Evolutionary conservation across 176 grass and related monocot species (phyloP).

Genomic region (Cymbopogon citratus): DNA sequence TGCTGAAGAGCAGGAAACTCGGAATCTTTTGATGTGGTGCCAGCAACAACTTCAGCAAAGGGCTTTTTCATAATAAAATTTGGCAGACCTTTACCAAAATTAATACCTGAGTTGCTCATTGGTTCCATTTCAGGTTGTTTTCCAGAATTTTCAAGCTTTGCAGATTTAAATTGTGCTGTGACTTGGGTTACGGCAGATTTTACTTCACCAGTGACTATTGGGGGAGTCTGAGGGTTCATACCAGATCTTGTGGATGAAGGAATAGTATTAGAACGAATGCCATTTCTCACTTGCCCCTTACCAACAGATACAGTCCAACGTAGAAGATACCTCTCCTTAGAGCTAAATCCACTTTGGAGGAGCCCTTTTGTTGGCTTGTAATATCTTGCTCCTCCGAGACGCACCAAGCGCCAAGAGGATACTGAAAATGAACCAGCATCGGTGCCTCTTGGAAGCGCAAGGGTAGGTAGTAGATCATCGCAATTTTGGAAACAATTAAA

Average conservation of each 20-base stretch:
- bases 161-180: conserved; percentile 28
- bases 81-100: conserved; percentile 72
- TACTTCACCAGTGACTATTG: conserved; percentile 29
- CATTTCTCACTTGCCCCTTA: conserved; percentile 34
- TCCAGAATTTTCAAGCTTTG: conserved; percentile 40
- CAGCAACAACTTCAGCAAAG: conserved; percentile 95
- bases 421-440: conserved; percentile 36
- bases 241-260: conserved; percentile 29
- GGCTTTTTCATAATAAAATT: conserved; percentile 91
- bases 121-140: conserved; percentile 50
- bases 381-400: conserved; percentile 85
- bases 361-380: conserved; percentile 87
- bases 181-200: conserved; percentile 22
- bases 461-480: conserved; percentile 70
- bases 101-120: conserved; percentile 42
- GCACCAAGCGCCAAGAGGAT: conserved; percentile 69
- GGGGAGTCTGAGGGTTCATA: conserved; percentile 21
- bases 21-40: conserved; percentile 52
- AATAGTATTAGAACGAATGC: conserved; percentile 4
- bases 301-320: conserved; percentile 55
- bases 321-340: conserved; percentile 67
- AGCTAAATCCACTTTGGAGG: conserved; percentile 83
- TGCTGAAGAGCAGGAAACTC: conserved; percentile 85
- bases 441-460: conserved; percentile 51
- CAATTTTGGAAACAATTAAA: conserved; percentile 82